These are phyloP conservation scores for Nothophytophthora sp. DNA, from an alignment of 352 stramenopile species.

Conservation along the genomic window DNA sequence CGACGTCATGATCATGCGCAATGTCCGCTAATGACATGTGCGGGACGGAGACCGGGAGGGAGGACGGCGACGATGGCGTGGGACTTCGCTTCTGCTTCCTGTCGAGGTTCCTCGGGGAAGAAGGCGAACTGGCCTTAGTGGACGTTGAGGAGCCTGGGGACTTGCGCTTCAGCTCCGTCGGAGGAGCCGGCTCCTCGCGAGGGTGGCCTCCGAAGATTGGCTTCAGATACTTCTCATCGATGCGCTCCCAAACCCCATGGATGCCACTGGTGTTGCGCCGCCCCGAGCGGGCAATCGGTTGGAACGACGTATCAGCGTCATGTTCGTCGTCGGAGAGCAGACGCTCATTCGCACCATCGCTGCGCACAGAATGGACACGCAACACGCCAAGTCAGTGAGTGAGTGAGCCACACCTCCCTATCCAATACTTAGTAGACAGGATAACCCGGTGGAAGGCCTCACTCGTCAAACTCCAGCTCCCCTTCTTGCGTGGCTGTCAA, in stretches of 20 bases:
- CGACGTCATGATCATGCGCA: constrained; percentile 45
- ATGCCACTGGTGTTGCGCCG: constrained; percentile 47
- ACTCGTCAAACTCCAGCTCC: constrained; percentile 53
- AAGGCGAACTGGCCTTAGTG: constrained; percentile 9
- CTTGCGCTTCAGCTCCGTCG: constrained; percentile 21
- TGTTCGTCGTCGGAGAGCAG: constrained; percentile 60
- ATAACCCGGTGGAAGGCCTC: constrained; percentile 5
- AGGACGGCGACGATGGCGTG: constrained; percentile 16
- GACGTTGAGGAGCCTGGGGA: constrained; percentile 12
- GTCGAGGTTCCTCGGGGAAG: constrained; percentile 5
- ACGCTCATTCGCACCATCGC: constrained; percentile 49
- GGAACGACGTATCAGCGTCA: constrained; percentile 50
- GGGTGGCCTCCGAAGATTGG: constrained; percentile 60
- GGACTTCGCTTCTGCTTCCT: constrained; percentile 6
- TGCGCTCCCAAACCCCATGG: constrained; percentile 55
- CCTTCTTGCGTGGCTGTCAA: constrained; percentile 44
- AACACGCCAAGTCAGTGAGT: constrained; percentile 1
- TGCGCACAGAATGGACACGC: constrained; percentile 9
- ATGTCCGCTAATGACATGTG: constrained; percentile 58
- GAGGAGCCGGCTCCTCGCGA: constrained; percentile 18
- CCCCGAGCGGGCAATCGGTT: constrained; percentile 27
- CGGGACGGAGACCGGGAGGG: constrained; percentile 12
- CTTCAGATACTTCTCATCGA: constrained; percentile 80
- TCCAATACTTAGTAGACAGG: too few species aligned
- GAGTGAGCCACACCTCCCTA: not conserved